Conservation (phyloP, 805 yeast genomes). For the Kodamaea laetipori region DNA sequence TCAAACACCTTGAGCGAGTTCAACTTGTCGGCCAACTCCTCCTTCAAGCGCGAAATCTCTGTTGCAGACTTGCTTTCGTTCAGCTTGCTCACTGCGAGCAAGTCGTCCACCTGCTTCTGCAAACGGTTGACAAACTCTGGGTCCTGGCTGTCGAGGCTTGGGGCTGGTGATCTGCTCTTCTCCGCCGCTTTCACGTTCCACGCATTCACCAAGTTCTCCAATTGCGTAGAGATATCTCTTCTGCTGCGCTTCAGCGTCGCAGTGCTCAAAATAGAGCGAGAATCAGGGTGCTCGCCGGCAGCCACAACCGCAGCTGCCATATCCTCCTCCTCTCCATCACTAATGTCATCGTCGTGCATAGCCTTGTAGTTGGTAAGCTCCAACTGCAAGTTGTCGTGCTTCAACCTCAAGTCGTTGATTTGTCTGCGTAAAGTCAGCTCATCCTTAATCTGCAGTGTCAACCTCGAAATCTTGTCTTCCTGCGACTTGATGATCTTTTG, state of each 20-base stretch:
- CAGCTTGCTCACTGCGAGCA: constrained; percentile 49
- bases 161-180: constrained; percentile 7
- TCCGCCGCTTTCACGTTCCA: constrained; percentile 29
- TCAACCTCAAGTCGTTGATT: constrained; percentile 48
- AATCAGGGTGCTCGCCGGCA: constrained; percentile 14
- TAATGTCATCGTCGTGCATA: constrained; percentile 33
- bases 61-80: constrained; percentile 18
- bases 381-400: constrained; percentile 44
- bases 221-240: constrained; percentile 35
- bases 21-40: constrained; percentile 34
- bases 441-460: constrained; percentile 43
- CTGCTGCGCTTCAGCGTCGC: constrained; percentile 27
- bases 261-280: constrained; percentile 26
- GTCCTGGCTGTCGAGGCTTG: constrained; percentile 8
- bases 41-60: constrained; percentile 37
- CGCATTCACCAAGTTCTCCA: constrained; percentile 36
- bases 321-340: constrained; percentile 30
- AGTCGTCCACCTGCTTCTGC: constrained; percentile 58
- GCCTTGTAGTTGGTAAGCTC: constrained; percentile 47
- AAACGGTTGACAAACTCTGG: constrained; percentile 39
- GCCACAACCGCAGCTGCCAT: constrained; percentile 9
- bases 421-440: constrained; percentile 49
- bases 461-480: constrained; percentile 44
- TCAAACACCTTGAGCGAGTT: constrained; percentile 47
- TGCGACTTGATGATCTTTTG: constrained; percentile 58